These are phyloP conservation scores for Thuja plicata DNA, from an alignment of 83 land plant genomes.

Conservation along the genomic window DNA sequence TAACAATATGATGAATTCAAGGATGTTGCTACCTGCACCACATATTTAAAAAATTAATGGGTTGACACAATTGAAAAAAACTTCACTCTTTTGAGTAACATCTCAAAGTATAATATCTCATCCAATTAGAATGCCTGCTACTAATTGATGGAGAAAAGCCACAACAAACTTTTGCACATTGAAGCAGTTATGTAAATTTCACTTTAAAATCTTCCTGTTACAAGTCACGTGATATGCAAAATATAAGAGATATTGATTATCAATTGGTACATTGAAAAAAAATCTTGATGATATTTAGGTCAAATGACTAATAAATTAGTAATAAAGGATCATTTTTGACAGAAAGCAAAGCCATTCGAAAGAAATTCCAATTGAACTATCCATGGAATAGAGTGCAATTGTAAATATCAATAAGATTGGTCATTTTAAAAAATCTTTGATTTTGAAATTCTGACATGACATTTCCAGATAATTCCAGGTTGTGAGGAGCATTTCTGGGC, in stretches of 20 bases:
- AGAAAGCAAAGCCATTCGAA: background rate
- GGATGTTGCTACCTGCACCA: slow-evolving; percentile 42
- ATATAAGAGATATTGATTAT: background rate
- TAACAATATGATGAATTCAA: slow-evolving; percentile 62
- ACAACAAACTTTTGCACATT: background rate
- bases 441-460: background rate
- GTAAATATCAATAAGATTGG: background rate
- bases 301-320: background rate
- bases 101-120: background rate
- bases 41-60: background rate
- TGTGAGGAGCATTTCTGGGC: background rate
- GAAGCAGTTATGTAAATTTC: background rate
- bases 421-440: no score
- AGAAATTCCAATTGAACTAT: background rate
- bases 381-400: background rate
- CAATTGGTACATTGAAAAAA: background rate
- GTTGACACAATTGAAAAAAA: background rate
- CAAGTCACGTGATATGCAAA: background rate
- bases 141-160: background rate
- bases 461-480: background rate
- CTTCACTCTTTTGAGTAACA: background rate
- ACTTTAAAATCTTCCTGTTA: background rate
- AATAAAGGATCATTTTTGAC: background rate
- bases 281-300: background rate
- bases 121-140: background rate